Evolutionary conservation across 192 early-diverging fungal species (phyloP), one percentile per base, ranked within the genome.

Genomic region (Ambispora gerdemannii): DNA sequence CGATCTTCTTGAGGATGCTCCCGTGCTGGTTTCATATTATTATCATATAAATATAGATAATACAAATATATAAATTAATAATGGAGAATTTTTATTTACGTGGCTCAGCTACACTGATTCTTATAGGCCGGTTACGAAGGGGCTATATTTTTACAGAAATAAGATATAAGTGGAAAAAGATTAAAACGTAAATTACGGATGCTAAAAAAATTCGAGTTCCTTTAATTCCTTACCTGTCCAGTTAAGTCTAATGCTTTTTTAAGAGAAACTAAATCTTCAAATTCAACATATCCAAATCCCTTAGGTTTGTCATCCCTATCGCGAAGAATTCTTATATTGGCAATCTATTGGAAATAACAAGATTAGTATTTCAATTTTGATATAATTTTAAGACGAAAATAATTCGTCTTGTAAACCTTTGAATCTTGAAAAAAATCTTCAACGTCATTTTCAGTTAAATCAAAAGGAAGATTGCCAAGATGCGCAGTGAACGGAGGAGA

Each of bases 231-330:
- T 75, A 82, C 76, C 74, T 84, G 79, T 11, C 88, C 88, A 64
- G 75, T 79, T 35, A 90, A 65, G 7, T 81, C 85, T 71, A 97
- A 82, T 47, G 94, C 96, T 63, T 70, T 78, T 78, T 84, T 90
- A 69, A 98, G 85, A 35, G 86, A 90, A 24, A 96, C 93, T 22
- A 90, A 64, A 56, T 88, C 87, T 24, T 90, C 87, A 76, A 99
- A 99, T 84, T 97, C 94, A 59, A 94, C 90, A 80, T 98, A 99
- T 24, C 94, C 95, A 74, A 91, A 98, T 34, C 97, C 97, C 75
- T 95, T 95, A 52, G 89, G 87, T 77, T 85, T 87, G 38, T 89
- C 90, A 27, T 90, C 88, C 56, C 79, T 88, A 78, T 96, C 93
- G 65, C 84, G 85, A 63, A 94, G 80, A 68, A 99, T 83, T 33